Evolutionary conservation across 345 rosid genomes (phyloP), one percentile per base, ranked within the genome.

Genomic region (Microcos paniculata): DNA sequence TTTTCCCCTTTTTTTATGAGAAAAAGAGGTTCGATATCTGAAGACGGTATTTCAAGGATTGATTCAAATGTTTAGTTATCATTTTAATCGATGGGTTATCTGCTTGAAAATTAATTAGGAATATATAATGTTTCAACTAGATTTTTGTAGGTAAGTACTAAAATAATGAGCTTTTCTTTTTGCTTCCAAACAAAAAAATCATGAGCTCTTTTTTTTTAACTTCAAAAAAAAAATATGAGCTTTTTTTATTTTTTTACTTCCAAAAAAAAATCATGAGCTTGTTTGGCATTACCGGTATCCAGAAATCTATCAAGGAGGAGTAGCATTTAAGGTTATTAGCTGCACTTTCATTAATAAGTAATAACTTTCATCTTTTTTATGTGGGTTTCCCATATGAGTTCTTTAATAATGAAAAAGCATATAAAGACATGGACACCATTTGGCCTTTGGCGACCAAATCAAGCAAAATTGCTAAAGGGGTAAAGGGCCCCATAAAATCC

Each of bases 401-500:
- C 11, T 31, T 19, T 5, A 9, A 23, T 15, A 49, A 33, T 1
- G 21, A 53, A 33, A 51, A 38, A 71, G 31, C 35, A 71, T 57
- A 14, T 13, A 35, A 35, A n/a, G 62, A 38, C 46, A 55, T 2
- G 2, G 9, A 0, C n/a, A 31, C 0, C 19, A 15, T 9, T 21
- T 7, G 14, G 18, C 26, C 15, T 23, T 70, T 70, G 1, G 48
- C 64, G 19, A 70, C 26, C 7, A 62, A 66, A 48, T 56, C 61
- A 75, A 52, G 78, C 64, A 69, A 35, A 19, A 35, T 33, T 42
- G 15, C 18, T 21, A 24, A 40, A 69, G 58, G 71, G 63, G 72
- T 4, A 19, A 49, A 30, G 57, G 46, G 8, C 58, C 72, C 42
- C n/a, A 74, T 62, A 35, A 71, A 71, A 71, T 77, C 79, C 55